Conservation (phyloP, 495 filamentous ascomycete genomes). For the Geoglossum glabrum region DNA sequence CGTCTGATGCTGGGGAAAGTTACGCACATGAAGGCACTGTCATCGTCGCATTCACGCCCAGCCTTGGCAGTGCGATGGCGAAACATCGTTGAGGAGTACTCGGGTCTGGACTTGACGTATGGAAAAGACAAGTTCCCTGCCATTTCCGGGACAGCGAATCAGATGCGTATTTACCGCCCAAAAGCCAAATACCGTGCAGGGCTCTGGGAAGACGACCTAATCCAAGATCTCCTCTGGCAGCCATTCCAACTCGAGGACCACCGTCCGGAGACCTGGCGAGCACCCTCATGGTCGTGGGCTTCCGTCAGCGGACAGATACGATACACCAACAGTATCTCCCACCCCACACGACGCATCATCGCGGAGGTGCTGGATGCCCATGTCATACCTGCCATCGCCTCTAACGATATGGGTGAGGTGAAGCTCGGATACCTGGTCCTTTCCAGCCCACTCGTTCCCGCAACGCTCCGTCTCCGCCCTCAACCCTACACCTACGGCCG, state of each 20-base stretch:
- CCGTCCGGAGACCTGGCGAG: background rate
- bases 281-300: constrained; percentile 9
- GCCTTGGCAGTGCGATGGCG: background rate
- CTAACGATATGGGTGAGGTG: no score
- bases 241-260: background rate
- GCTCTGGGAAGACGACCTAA: background rate
- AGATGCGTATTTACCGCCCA: background rate
- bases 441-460: no score
- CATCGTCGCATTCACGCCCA: no score
- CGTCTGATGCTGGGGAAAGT: no score
- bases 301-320: constrained; percentile 2
- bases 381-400: no score
- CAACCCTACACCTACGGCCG: no score
- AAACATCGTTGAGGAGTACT: background rate
- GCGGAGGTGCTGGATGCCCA: no score
- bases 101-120: background rate
- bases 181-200: background rate
- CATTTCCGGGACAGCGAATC: background rate
- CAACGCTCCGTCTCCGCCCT: no score
- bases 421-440: no score
- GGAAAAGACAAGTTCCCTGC: background rate
- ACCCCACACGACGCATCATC: no score
- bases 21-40: no score
- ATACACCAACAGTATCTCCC: no score
- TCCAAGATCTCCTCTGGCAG: background rate